Base-by-base conservation (phyloP, 2,329 filamentous ascomycete genomes). In the Trichoderma brevicompactum region DNA sequence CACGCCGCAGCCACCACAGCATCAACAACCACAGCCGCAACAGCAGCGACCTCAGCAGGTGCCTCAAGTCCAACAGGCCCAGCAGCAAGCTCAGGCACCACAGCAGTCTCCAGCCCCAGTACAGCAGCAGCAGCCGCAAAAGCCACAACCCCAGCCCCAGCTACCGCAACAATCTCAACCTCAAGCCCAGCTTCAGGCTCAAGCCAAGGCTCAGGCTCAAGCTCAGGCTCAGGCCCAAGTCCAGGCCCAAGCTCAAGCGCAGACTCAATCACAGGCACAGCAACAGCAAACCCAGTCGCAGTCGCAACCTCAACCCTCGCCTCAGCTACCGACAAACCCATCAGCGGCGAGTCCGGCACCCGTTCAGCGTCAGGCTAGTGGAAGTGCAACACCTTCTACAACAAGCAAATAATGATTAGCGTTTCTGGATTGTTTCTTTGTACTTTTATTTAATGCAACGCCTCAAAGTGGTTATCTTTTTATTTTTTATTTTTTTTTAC, bases 311-410 rank as follows among this genome's bases (percentile, higher is more conserved):
- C 64, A 68, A 28, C 48, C 52, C 40, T 70, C 67, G 23, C 60
- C 60, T 54, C 70, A 69, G 60, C 34, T 52, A 12, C 65, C 61
- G 40, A 32, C 48, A 15, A 63, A 50, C 28, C 49, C 59, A 8
- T 44, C 59, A 2, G 48, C 65, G 7, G 69, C 68, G 40, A 70
- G 70, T 59, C 68, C 70, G 19, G 69, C 55, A 40, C 70, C 66
- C 17, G 69, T 68, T 43, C 72, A 73, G 17, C 75, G 78, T 43
- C 76, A 79, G 61, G 69, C 76, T 13, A 80, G 79, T 48, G 76
- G 76, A 44, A 80, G 78, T 46, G 78, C 77, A 41, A 80, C 79
- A 8, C 78, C 78, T 36, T 77, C 77, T 13, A 70, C 70, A 17
- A 70, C 70, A 17, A 69, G 71, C 59, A 72, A 72, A 63, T 74